phyloP scores from a whole-genome alignment of 805 yeast species.

The Geotrichum ghanense region DNA sequence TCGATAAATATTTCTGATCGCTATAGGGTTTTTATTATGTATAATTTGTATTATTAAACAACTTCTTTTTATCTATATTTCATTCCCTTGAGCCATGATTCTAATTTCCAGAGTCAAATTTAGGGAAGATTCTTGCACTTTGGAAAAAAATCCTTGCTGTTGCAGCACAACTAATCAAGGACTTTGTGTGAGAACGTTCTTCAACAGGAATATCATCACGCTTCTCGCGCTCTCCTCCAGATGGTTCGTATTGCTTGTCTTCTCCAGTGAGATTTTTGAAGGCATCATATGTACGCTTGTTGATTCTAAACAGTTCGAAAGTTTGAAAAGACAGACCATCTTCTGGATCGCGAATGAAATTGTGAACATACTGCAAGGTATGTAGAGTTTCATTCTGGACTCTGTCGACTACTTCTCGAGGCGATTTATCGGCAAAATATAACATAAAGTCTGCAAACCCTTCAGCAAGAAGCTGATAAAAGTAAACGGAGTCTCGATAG shows the following conservation, averaged over 20 bases:
- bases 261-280: conserved; percentile 47
- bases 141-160: conserved; percentile 64
- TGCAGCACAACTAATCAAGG: conserved; percentile 51
- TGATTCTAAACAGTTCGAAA: conserved; percentile 46
- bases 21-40: too few relatives aligned
- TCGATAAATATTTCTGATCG: neutral
- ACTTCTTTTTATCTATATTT: too few relatives aligned
- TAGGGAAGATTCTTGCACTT: conserved; percentile 47
- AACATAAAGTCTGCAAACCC: conserved; percentile 57
- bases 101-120: too few relatives aligned
- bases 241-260: conserved; percentile 37
- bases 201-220: conserved; percentile 29
- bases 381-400: conserved; percentile 35
- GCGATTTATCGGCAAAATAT: conserved; percentile 33
- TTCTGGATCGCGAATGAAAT: conserved; percentile 42
- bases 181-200: conserved; percentile 32
- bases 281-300: conserved; percentile 37
- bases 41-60: too few relatives aligned
- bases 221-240: conserved; percentile 38
- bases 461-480: conserved; percentile 52
- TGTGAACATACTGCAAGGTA: conserved; percentile 46
- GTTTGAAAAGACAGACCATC: conserved; percentile 51
- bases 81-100: too few relatives aligned
- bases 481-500: conserved; percentile 55
- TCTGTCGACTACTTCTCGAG: conserved; percentile 23